phyloP scores from a whole-genome alignment of 1,284 basidiomycete genomes.

The Porphyrellus sp. region DNA sequence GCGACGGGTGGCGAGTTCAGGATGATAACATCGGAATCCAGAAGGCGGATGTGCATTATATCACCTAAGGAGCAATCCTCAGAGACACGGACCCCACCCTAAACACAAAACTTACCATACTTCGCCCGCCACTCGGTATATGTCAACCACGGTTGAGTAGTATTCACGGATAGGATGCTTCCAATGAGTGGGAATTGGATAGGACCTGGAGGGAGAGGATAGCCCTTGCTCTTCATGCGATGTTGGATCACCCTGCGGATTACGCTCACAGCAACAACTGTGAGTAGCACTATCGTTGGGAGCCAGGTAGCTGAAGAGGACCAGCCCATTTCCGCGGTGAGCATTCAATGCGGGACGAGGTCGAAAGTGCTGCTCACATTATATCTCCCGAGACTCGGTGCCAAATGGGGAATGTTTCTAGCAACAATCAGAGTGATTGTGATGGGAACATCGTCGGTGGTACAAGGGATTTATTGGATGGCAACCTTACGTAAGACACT shows the following conservation, averaged over 20 bases:
- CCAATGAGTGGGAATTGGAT: constrained; percentile 18
- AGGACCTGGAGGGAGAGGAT: constrained; percentile 18
- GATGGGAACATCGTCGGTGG: too few species aligned
- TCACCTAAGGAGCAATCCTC: constrained; percentile 21
- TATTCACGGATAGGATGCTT: constrained; percentile 14
- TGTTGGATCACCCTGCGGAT: constrained; percentile 6
- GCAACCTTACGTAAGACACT: too few species aligned
- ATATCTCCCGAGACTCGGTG: too few species aligned
- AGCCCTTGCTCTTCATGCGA: constrained; percentile 12
- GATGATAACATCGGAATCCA: constrained; percentile 22
- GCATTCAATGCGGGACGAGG: too few species aligned
- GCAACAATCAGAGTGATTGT: too few species aligned
- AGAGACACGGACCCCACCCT: not conserved
- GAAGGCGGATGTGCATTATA: constrained; percentile 19
- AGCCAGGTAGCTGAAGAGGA: constrained; percentile 2
- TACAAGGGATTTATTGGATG: too few species aligned
- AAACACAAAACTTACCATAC: constrained; percentile 17
- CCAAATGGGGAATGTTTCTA: too few species aligned
- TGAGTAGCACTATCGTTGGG: not conserved
- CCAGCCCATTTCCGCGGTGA: constrained; percentile 8
- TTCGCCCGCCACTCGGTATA: constrained; percentile 20
- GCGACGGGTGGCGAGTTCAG: constrained; percentile 16
- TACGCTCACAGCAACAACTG: not conserved
- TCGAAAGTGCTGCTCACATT: too few species aligned
- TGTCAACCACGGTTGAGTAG: constrained; percentile 13